A percentile compares a stretch with the other conserved stretches of the same genome.
Conservation (phyloP, 495 filamentous ascomycete species). For the Penicillium manginii region DNA sequence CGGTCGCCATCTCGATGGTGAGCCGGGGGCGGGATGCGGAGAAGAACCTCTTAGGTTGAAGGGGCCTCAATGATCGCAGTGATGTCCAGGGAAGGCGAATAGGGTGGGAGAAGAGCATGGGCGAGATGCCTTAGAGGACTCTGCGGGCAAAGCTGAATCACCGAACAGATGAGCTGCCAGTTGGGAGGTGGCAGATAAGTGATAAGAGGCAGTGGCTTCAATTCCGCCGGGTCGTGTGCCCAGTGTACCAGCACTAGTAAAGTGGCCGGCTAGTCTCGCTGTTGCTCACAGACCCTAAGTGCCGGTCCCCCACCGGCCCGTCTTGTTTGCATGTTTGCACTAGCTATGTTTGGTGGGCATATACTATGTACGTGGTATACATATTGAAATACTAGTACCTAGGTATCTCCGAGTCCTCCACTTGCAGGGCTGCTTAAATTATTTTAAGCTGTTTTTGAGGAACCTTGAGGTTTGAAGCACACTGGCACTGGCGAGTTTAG, state of each 20-base stretch:
- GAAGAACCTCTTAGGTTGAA: conserved; percentile 39
- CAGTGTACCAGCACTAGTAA: too few relatives aligned
- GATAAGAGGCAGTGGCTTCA: conserved; percentile 5
- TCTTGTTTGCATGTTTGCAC: conserved; percentile 4
- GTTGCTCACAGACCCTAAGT: too few relatives aligned
- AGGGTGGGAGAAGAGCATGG: conserved; percentile 48
- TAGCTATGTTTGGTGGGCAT: too few relatives aligned
- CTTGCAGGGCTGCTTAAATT: too few relatives aligned
- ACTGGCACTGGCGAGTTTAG: too few relatives aligned
- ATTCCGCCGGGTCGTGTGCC: conserved; percentile 18
- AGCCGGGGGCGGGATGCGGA: conserved; percentile 40
- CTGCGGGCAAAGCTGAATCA: not conserved
- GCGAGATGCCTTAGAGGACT: conserved; percentile 14
- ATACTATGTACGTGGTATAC: too few relatives aligned
- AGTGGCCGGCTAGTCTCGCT: too few relatives aligned
- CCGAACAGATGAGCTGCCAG: not conserved
- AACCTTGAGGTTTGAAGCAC: too few relatives aligned
- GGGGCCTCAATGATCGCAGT: conserved; percentile 38
- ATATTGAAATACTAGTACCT: too few relatives aligned
- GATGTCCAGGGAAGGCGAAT: conserved; percentile 41
- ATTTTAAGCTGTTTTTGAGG: too few relatives aligned
- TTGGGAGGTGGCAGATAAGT: not conserved
- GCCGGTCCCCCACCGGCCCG: too few relatives aligned
- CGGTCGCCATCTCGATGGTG: conserved; percentile 74
- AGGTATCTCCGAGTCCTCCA: too few relatives aligned